A percentile compares a stretch with the other conserved stretches of the same genome.
phyloP scores from a whole-genome alignment of 1,139 yeast genomes.

The Scheffersomyces illinoinensis region DNA sequence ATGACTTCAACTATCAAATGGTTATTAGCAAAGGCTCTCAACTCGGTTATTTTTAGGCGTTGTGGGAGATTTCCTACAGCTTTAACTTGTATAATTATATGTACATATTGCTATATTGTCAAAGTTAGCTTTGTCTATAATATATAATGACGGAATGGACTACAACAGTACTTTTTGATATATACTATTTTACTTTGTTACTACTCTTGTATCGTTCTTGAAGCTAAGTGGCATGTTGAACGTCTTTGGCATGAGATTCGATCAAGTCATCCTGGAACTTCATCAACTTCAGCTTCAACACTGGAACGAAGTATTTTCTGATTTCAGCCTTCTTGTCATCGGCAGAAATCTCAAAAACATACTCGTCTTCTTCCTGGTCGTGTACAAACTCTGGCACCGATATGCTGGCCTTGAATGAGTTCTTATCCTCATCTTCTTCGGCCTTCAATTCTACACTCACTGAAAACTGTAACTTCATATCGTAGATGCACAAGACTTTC shows the following conservation, averaged over 20 bases:
- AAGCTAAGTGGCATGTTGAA: slow-evolving; percentile 44
- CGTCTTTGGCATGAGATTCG: slow-evolving; percentile 58
- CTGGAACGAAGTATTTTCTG: slow-evolving; percentile 51
- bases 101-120: not conserved
- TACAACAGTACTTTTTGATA: not conserved
- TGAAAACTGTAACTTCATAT: slow-evolving; percentile 53
- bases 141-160: not conserved
- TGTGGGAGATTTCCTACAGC: not conserved
- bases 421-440: slow-evolving; percentile 19
- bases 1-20: not conserved
- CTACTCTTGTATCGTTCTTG: not conserved
- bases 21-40: not conserved
- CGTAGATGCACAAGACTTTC: slow-evolving; percentile 72
- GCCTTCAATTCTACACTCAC: slow-evolving; percentile 33
- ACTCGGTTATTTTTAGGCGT: not conserved
- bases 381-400: slow-evolving; percentile 69
- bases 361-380: slow-evolving; percentile 68
- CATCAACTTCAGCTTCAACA: slow-evolving; percentile 46
- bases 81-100: not conserved
- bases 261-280: slow-evolving; percentile 65
- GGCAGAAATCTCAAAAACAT: slow-evolving; percentile 51
- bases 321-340: slow-evolving; percentile 35
- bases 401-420: slow-evolving; percentile 27
- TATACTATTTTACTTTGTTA: not conserved
- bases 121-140: not conserved